These are phyloP conservation scores for Galerina marginata DNA, from an alignment of 768 basidiomycete species.

Conservation along the genomic window DNA sequence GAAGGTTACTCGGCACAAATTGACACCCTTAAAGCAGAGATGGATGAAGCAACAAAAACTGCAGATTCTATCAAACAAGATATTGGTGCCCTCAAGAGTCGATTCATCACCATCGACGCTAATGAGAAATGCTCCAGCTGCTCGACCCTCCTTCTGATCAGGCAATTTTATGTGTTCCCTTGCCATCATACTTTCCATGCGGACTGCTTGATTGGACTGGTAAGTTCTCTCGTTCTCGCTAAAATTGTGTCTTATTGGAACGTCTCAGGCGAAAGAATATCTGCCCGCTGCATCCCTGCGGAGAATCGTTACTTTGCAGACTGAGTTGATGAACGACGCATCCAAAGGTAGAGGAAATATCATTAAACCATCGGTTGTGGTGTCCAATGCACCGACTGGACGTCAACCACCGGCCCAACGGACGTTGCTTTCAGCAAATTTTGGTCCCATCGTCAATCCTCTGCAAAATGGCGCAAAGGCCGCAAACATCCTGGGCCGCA, in stretches of 20 bases:
- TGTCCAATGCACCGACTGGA: conserved; percentile 30
- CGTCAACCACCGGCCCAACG: conserved; percentile 55
- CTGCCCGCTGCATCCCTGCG: conserved; percentile 82
- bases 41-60: conserved; percentile 93
- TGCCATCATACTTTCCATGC: conserved; percentile 98
- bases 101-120: conserved; percentile 91
- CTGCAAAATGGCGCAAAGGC: conserved; percentile 69
- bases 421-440: conserved; percentile 78
- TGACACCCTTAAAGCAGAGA: conserved; percentile 86
- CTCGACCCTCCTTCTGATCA: conserved; percentile 71
- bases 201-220: conserved; percentile 94
- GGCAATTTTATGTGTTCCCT: conserved; percentile 98
- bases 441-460: conserved; percentile 55
- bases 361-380: conserved; percentile 33
- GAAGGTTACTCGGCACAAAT: conserved; percentile 95
- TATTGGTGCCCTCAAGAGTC: conserved; percentile 80
- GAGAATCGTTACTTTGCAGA: conserved; percentile 85
- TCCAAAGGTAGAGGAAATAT: conserved; percentile 32
- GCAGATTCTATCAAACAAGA: conserved; percentile 95
- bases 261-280: conserved; percentile 85
- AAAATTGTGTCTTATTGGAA: conserved; percentile 9
- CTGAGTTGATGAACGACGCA: conserved; percentile 71
- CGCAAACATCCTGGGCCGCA: conserved; percentile 73
- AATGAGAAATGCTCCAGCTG: conserved; percentile 89
- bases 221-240: conserved; percentile 44